phyloP scores from a whole-genome alignment of 257 asterid species.

The Osmanthus fragrans region DNA sequence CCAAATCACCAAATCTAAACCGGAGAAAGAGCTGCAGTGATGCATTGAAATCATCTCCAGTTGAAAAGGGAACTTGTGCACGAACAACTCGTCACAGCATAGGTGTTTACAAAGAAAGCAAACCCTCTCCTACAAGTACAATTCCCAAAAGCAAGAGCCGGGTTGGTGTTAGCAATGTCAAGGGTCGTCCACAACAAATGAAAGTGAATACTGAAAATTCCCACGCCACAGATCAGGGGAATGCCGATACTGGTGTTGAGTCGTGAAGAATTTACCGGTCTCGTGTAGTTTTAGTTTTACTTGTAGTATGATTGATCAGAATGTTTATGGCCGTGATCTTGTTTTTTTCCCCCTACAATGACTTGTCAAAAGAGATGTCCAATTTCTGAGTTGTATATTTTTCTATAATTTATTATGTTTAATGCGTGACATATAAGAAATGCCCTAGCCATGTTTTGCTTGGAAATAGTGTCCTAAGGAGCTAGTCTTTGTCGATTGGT shows the following conservation, averaged over 20 bases:
- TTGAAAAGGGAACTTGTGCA: slow-evolving; percentile 37
- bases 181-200: slow-evolving; percentile 31
- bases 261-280: slow-evolving; percentile 30
- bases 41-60: slow-evolving; percentile 47
- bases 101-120: slow-evolving; percentile 48
- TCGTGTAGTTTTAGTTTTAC: slow-evolving; percentile 32
- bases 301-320: slow-evolving; percentile 19
- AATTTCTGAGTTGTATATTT: slow-evolving; percentile 50
- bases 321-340: not conserved
- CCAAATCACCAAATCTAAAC: slow-evolving; percentile 82
- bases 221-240: slow-evolving; percentile 21
- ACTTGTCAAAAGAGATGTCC: slow-evolving; percentile 33
- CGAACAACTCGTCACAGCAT: slow-evolving; percentile 52
- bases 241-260: slow-evolving; percentile 37
- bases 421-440: slow-evolving; percentile 30
- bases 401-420: slow-evolving; percentile 39
- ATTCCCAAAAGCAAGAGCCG: slow-evolving; percentile 52
- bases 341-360: slow-evolving; percentile 6
- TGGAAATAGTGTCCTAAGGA: slow-evolving; percentile 21
- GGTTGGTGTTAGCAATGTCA: slow-evolving; percentile 19
- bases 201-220: slow-evolving; percentile 30
- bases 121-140: slow-evolving; percentile 37
- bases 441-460: slow-evolving; percentile 25
- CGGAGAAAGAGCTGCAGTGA: slow-evolving; percentile 91
- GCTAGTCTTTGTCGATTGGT: slow-evolving; percentile 9